Conservation (phyloP, 257 asterid genomes). For the Solanum raphanifolium region DNA sequence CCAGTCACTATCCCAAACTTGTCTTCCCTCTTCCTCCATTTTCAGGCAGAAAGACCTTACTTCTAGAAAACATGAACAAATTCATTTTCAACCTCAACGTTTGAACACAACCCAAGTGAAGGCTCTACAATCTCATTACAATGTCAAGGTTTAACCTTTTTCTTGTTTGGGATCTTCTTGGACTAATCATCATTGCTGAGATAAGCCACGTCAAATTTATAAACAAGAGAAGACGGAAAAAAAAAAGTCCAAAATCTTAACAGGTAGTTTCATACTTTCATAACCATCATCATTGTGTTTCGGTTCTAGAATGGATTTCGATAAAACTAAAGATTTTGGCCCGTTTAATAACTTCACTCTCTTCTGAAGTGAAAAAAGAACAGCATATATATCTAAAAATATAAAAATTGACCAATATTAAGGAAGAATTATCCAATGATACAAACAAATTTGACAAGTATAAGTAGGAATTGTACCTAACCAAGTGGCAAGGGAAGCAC, state of each 20-base stretch:
- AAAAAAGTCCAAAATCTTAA: background rate
- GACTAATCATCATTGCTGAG: background rate
- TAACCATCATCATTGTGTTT: background rate
- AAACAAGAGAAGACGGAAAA: background rate
- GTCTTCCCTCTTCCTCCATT: background rate
- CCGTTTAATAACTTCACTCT: background rate
- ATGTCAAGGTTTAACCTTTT: background rate
- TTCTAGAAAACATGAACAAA: background rate
- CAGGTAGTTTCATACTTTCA: background rate
- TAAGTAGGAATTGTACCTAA: slow-evolving; percentile 33
- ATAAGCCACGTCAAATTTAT: background rate
- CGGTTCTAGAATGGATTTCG: background rate
- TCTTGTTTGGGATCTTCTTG: background rate
- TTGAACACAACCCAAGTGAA: background rate
- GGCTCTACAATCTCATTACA: background rate
- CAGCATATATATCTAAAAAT: background rate
- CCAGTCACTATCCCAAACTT: background rate
- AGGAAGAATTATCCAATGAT: background rate
- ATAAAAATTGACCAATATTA: background rate
- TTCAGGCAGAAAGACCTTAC: background rate
- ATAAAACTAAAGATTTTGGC: background rate
- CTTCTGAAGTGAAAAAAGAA: background rate
- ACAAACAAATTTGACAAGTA: background rate
- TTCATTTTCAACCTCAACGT: background rate
- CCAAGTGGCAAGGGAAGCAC: slow-evolving; percentile 36